Evolutionary conservation across 495 filamentous ascomycete species (phyloP), one percentile per base, ranked within the genome.

Genomic region (Annulohypoxylon bovei): DNA sequence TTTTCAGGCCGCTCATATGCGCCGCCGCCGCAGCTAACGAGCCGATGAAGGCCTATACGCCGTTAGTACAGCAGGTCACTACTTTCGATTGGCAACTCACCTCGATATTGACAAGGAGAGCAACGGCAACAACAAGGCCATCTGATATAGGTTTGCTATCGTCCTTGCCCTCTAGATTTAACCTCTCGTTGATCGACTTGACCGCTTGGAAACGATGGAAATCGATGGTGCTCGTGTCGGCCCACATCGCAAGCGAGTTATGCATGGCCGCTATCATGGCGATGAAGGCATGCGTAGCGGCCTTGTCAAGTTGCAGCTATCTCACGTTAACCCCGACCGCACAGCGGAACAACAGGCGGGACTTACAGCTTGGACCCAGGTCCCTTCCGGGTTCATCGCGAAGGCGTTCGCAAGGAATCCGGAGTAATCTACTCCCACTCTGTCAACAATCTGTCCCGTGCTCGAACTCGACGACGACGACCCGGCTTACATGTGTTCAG

Each of bases 311-410:
- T 67, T 77, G 72, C 50, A 77, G 62, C 75, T 77, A 50, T 58
- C 2, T 9, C 11, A 6, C 30, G n/a, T 71, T 52, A 66, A 52
- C 18, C 14, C 39, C 20, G 1, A 35, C 12, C 6, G 39, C 44
- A 5, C 16, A 20, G 18, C 23, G 4, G 22, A 2, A 30, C 23
- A 25, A 9, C 16, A 16, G 35, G 2, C 6, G 42, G 42, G 9
- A 56, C 65, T 70, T 25, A 77, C 75, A 4, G 72, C 69, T 55
- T 77, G 69, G 25, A 77, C 66, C 66, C 73, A 77, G 20, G 71
- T 75, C 9, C 75, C 75, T 56, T 77, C 69, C 0, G 75, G 75
- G n/a, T 77, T 77, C 75, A 77, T 77, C 25, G 75, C 75, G 37
- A 77, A 77, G 14, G 75, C 72, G 46, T 77, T 77, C 4, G 72